phyloP scores from a whole-genome alignment of 148 eudicot species.

The Chenopodium berlandieri region DNA sequence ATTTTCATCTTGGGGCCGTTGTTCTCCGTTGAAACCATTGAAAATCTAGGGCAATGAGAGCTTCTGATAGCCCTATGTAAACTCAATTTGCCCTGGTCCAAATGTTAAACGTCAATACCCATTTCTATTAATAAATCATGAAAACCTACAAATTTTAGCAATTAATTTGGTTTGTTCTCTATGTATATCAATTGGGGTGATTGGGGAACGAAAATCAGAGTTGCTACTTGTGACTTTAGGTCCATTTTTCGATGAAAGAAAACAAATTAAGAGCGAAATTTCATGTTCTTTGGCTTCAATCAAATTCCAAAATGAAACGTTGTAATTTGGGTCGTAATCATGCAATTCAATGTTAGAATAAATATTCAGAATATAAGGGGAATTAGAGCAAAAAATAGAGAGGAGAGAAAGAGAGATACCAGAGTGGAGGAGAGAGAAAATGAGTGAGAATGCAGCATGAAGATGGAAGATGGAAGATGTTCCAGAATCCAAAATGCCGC shows the following conservation, averaged over 20 bases:
- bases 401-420: no score
- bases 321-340: background rate
- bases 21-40: slow-evolving; percentile 12
- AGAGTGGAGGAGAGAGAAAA: background rate
- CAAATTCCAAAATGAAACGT: background rate
- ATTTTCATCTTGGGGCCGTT: slow-evolving; percentile 29
- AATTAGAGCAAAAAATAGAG: background rate
- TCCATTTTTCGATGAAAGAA: no score
- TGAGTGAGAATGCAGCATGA: slow-evolving; percentile 5
- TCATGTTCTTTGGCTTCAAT: background rate
- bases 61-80: background rate
- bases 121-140: no score
- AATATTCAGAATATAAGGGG: background rate
- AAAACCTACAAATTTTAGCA: no score
- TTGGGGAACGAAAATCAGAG: no score
- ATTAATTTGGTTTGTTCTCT: no score
- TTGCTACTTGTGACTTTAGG: no score
- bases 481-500: no score
- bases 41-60: background rate
- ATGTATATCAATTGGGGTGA: no score
- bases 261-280: background rate
- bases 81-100: background rate
- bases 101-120: background rate
- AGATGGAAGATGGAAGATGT: background rate
- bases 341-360: background rate